These are phyloP conservation scores for Aspergillus pseudonomiae DNA, from an alignment of 2,329 filamentous ascomycete genomes.

Conservation along the genomic window DNA sequence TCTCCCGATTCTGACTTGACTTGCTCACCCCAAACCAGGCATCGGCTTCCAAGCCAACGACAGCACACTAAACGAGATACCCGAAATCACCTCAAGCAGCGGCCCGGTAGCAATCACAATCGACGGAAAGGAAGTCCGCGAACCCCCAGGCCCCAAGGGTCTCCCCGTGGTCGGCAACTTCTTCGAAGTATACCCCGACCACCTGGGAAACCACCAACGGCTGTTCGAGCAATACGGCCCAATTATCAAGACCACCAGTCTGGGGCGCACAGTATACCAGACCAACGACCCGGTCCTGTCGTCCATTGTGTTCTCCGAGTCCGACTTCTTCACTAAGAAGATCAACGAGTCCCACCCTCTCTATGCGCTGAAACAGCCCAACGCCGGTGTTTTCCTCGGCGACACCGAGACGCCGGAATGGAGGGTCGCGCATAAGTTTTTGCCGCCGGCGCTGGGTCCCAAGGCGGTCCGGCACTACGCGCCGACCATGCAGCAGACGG, in stretches of 20 bases:
- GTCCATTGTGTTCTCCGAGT: conserved; percentile 52
- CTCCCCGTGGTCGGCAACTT: conserved; percentile 53
- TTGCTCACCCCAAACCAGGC: background rate
- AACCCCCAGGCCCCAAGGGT: conserved; percentile 25
- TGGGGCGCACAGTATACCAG: conserved; percentile 54
- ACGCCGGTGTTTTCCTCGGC: conserved; percentile 36
- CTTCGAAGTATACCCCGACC: conserved; percentile 60
- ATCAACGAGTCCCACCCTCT: conserved; percentile 44
- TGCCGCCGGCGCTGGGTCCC: conserved; percentile 61
- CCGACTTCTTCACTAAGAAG: conserved; percentile 57
- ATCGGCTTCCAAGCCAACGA: conserved; percentile 1
- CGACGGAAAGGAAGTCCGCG: conserved; percentile 30
- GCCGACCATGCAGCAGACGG: conserved; percentile 59
- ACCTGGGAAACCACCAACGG: conserved; percentile 60
- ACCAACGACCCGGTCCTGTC: conserved; percentile 56
- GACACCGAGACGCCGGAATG: conserved; percentile 39
- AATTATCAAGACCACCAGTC: conserved; percentile 55
- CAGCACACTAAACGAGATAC: background rate
- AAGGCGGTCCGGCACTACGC: conserved; percentile 65
- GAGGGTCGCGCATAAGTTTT: conserved; percentile 61
- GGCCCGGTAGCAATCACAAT: conserved; percentile 26
- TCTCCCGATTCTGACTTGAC: no score
- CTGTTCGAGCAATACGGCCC: conserved; percentile 58
- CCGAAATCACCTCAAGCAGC: background rate
- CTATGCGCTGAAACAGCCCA: conserved; percentile 27